A percentile compares a stretch with the other conserved stretches of the same genome.
These are phyloP conservation scores for Candida sakaeoensis DNA, from an alignment of 805 yeast genomes.

Conservation along the genomic window DNA sequence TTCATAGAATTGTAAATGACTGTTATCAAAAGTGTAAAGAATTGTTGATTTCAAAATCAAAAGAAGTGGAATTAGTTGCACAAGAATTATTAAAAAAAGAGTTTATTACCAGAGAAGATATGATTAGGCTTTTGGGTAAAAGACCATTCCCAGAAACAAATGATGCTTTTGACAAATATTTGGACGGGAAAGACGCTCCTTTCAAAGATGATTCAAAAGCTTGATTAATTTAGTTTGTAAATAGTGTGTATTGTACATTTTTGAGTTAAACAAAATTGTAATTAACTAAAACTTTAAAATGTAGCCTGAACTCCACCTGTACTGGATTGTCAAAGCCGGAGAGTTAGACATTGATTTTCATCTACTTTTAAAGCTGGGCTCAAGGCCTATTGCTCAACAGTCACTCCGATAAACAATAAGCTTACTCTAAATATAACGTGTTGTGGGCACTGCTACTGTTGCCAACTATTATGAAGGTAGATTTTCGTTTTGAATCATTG, in stretches of 20 bases:
- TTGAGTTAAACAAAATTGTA: no score
- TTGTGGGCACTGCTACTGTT: no score
- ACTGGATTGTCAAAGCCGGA: no score
- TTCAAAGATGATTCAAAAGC: constrained; percentile 31
- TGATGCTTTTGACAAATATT: constrained; percentile 83
- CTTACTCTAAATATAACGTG: no score
- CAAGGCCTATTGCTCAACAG: no score
- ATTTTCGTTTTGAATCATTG: no score
- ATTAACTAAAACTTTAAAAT: no score
- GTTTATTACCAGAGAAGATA: constrained; percentile 89
- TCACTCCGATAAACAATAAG: no score
- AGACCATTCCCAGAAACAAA: constrained; percentile 89
- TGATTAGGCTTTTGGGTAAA: constrained; percentile 83
- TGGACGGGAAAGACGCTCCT: constrained; percentile 42
- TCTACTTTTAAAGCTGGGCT: no score
- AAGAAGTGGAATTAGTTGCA: constrained; percentile 81
- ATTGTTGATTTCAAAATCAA: constrained; percentile 66
- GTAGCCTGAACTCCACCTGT: no score
- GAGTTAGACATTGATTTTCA: no score
- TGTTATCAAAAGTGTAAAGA: constrained; percentile 68
- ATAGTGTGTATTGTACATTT: no score
- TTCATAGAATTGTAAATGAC: constrained; percentile 70
- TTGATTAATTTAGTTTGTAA: constrained; percentile 18
- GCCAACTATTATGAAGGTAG: background rate
- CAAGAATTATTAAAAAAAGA: constrained; percentile 82